Percentiles rank a stretch among this genome's conserved stretches.
Conservation (phyloP, 2,329 filamentous ascomycete genomes). For the Phaeosphaeria sp. region DNA sequence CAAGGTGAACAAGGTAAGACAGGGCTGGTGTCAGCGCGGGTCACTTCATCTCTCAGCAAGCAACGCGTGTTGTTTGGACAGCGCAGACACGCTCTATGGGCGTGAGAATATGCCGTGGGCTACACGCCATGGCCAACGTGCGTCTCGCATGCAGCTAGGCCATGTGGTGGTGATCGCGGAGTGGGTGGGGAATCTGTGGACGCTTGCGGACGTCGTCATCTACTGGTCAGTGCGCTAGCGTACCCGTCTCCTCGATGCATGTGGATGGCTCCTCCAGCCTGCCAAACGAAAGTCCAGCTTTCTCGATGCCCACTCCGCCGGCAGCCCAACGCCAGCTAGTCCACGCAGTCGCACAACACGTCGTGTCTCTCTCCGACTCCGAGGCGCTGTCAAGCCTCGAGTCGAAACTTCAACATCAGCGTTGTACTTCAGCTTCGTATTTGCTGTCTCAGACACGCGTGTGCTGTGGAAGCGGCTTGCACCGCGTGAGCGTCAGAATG, state of each 20-base stretch:
- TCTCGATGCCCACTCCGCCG: constrained; percentile 19
- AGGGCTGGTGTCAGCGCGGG: background rate
- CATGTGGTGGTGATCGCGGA: background rate
- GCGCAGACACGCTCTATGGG: background rate
- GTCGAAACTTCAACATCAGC: background rate
- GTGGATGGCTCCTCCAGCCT: constrained; percentile 6
- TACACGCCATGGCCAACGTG: background rate
- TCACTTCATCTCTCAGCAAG: background rate
- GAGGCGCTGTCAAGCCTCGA: background rate
- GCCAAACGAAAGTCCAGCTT: constrained; percentile 20
- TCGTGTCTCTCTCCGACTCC: background rate
- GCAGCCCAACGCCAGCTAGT: constrained; percentile 13
- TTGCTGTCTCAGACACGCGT: constrained; percentile 12
- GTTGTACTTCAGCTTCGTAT: background rate
- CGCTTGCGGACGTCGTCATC: background rate
- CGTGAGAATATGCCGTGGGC: background rate
- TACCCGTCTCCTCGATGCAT: constrained; percentile 1
- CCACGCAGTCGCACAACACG: background rate
- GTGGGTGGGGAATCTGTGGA: background rate
- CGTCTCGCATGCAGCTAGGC: too few species aligned
- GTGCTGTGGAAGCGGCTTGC: constrained; percentile 16
- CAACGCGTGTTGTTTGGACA: background rate
- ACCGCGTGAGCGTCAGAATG: constrained; percentile 18
- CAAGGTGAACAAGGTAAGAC: background rate
- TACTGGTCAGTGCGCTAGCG: constrained; percentile 18